phyloP scores from a whole-genome alignment of 495 filamentous ascomycete genomes.

The Schizothecium vesticola region DNA sequence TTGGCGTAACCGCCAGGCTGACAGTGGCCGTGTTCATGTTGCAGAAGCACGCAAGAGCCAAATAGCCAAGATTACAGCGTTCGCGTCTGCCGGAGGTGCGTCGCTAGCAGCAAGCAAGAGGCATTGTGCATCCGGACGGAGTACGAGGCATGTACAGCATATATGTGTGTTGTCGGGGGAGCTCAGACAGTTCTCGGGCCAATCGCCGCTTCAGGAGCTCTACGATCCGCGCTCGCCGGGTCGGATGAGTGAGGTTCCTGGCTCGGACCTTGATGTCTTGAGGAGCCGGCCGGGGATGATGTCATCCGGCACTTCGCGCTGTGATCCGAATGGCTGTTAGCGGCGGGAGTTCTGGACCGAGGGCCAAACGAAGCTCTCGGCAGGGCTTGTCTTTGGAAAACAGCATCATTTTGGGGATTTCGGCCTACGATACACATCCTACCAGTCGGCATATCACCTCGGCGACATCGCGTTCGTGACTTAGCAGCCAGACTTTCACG shows the following conservation, averaged over 20 bases:
- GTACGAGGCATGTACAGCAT: background rate
- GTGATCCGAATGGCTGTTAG: background rate
- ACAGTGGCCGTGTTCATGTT: conserved; percentile 68
- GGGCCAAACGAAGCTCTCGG: background rate
- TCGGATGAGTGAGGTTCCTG: background rate
- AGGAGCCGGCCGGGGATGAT: conserved; percentile 11
- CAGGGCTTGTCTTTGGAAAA: background rate
- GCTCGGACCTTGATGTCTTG: background rate
- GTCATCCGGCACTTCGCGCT: conserved; percentile 17
- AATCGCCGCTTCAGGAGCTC: background rate
- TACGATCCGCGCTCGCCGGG: background rate
- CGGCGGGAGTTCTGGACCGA: background rate
- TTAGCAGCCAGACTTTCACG: background rate
- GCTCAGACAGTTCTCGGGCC: background rate
- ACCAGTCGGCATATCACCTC: background rate
- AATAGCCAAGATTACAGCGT: background rate
- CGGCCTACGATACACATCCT: background rate
- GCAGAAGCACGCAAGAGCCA: background rate
- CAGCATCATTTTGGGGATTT: background rate
- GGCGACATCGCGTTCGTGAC: background rate
- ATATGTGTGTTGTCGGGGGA: background rate
- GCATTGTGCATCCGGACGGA: background rate
- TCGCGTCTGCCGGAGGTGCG: background rate
- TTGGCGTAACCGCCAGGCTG: conserved; percentile 68
- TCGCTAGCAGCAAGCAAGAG: background rate